Conservation (phyloP, 495 filamentous ascomycete species). For the Clohesyomyces aquaticus region DNA sequence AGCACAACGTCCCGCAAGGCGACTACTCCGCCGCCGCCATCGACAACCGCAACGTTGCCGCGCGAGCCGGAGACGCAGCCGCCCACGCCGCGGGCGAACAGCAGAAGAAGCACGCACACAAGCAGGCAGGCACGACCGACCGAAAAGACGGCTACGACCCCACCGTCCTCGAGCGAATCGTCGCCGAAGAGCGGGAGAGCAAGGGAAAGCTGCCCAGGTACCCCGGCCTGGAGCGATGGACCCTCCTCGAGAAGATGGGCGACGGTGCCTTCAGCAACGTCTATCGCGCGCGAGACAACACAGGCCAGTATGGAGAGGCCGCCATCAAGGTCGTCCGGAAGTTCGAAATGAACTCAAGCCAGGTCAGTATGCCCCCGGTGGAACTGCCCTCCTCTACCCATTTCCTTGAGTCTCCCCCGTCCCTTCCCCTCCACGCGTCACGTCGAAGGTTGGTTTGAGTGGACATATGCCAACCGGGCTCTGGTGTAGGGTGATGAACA, state of each 20-base stretch:
- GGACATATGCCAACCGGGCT: slow-evolving; percentile 49
- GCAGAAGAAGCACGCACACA: slow-evolving; percentile 49
- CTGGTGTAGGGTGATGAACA: slow-evolving; percentile 74
- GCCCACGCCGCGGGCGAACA: slow-evolving; percentile 58
- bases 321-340: slow-evolving; percentile 99
- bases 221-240: slow-evolving; percentile 89
- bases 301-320: slow-evolving; percentile 72
- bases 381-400: slow-evolving; percentile 32
- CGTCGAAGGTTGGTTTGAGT: slow-evolving; percentile 38
- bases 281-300: slow-evolving; percentile 79
- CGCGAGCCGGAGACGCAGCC: slow-evolving; percentile 63
- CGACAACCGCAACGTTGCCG: slow-evolving; percentile 65
- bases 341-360: slow-evolving; percentile 96
- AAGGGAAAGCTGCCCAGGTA: slow-evolving; percentile 87
- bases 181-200: slow-evolving; percentile 86
- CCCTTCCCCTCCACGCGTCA: slow-evolving; percentile 45
- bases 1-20: slow-evolving; percentile 43
- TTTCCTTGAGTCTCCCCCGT: slow-evolving; percentile 35
- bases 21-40: slow-evolving; percentile 62
- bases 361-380: slow-evolving; percentile 67
- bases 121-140: slow-evolving; percentile 48
- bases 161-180: slow-evolving; percentile 74
- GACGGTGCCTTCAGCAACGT: slow-evolving; percentile 99
- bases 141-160: slow-evolving; percentile 64
- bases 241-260: slow-evolving; percentile 95